Percentiles rank a stretch among this genome's conserved stretches.
Evolutionary conservation across 352 stramenopile genomes (phyloP).

Genomic region (Phytophthora litchii): DNA sequence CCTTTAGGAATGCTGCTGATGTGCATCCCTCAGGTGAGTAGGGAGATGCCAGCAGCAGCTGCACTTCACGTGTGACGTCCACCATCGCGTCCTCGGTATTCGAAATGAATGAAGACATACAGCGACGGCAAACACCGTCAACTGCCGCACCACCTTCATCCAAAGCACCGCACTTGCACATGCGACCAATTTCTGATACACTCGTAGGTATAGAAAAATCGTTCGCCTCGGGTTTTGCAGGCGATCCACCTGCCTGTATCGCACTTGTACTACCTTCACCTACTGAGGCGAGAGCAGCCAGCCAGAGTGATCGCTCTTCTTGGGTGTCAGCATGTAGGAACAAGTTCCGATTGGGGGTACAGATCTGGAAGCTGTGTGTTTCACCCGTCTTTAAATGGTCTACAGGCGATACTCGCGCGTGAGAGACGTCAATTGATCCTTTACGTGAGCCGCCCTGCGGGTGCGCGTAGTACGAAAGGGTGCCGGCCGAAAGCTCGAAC

Average conservation of each 20-base stretch:
- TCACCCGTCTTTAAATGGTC: slow-evolving; percentile 86
- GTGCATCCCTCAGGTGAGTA: slow-evolving; percentile 87
- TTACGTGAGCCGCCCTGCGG: slow-evolving; percentile 77
- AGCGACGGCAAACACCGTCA: slow-evolving; percentile 66
- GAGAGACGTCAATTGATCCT: slow-evolving; percentile 66
- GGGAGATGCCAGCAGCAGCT: slow-evolving; percentile 81
- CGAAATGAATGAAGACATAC: slow-evolving; percentile 82
- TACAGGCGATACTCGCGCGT: slow-evolving; percentile 60
- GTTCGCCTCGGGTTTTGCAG: slow-evolving; percentile 25
- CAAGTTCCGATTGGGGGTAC: slow-evolving; percentile 58
- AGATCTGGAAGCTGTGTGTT: slow-evolving; percentile 81
- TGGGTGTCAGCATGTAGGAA: slow-evolving; percentile 86
- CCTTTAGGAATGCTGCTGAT: slow-evolving; percentile 72
- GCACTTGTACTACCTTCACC: slow-evolving; percentile 39
- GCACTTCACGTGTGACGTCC: slow-evolving; percentile 80
- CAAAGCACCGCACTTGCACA: slow-evolving; percentile 62
- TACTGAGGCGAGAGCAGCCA: slow-evolving; percentile 72
- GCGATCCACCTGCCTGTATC: slow-evolving; percentile 16
- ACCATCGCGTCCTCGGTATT: slow-evolving; percentile 76
- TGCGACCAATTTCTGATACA: slow-evolving; percentile 48
- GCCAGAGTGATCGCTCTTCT: slow-evolving; percentile 83
- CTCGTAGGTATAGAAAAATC: slow-evolving; percentile 38
- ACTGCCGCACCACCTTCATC: slow-evolving; percentile 32
- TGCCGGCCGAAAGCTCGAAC: slow-evolving; percentile 79
- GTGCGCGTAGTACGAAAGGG: slow-evolving; percentile 80